These are phyloP conservation scores for Arthrobotrys megalospora DNA, from an alignment of 2,329 filamentous ascomycete genomes.

Conservation along the genomic window DNA sequence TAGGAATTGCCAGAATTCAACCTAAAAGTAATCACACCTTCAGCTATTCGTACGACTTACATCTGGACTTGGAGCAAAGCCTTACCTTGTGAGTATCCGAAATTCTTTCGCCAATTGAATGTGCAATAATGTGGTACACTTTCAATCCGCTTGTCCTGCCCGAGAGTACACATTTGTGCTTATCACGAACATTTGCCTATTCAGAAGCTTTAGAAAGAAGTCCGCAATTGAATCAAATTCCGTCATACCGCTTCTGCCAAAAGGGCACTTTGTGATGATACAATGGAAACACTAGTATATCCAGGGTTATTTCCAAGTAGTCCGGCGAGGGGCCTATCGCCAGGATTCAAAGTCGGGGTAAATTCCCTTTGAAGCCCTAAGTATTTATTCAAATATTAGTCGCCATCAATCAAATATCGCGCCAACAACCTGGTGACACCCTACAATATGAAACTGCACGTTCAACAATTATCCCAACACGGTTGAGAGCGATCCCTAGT, in stretches of 20 bases:
- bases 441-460: slow-evolving; percentile 2
- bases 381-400: neutral
- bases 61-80: neutral
- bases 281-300: slow-evolving; percentile 2
- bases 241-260: slow-evolving; percentile 2
- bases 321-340: neutral
- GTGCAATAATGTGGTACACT: neutral
- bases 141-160: neutral
- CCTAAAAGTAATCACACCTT: neutral
- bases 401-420: too few relatives aligned
- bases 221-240: neutral
- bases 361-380: slow-evolving; percentile 9
- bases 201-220: too few relatives aligned
- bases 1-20: slow-evolving; percentile 8
- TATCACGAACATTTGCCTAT: slow-evolving; percentile 9
- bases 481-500: neutral
- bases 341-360: neutral
- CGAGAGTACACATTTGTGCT: neutral
- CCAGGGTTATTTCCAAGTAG: neutral
- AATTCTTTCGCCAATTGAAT: neutral
- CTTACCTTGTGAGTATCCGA: neutral
- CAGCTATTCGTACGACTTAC: neutral
- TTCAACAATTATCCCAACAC: neutral
- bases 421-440: neutral
- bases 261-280: neutral